These are phyloP conservation scores for Adansonia rubrostipa DNA, from an alignment of 441 rosid species.

Conservation along the genomic window DNA sequence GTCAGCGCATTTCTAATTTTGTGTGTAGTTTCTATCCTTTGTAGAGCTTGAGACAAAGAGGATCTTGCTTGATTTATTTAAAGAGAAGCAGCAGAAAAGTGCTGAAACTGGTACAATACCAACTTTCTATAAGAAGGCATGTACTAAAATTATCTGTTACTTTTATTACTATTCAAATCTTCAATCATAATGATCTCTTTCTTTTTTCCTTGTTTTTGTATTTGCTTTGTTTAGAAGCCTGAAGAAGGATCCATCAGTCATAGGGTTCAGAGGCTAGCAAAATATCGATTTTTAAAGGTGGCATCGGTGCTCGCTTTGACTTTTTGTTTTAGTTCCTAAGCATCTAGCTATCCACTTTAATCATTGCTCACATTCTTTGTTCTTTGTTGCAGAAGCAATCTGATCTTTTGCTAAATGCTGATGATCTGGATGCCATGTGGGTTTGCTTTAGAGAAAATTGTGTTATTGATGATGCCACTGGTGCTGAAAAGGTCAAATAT, in stretches of 20 bases:
- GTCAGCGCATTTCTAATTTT: neutral
- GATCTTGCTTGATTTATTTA: constrained; percentile 88
- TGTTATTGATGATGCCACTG: constrained; percentile 95
- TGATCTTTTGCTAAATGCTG: constrained; percentile 90
- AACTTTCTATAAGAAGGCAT: constrained; percentile 92
- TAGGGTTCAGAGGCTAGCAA: constrained; percentile 91
- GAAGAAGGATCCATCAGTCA: constrained; percentile 97
- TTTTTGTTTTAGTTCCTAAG: constrained; percentile 17
- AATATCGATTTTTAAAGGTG: constrained; percentile 89
- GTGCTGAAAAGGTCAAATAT: constrained; percentile 74
- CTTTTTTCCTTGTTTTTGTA: neutral
- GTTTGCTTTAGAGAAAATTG: constrained; percentile 95
- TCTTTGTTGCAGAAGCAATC: constrained; percentile 85
- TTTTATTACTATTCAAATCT: neutral
- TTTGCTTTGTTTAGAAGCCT: constrained; percentile 75
- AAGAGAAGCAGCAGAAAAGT: constrained; percentile 92
- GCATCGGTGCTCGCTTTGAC: neutral
- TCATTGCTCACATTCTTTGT: constrained; percentile 11
- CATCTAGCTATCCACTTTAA: constrained; percentile 20
- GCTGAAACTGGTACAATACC: constrained; percentile 90
- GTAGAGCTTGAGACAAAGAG: constrained; percentile 97
- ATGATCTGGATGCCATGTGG: constrained; percentile 99
- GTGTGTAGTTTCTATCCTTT: constrained; percentile 21
- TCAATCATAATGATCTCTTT: neutral
- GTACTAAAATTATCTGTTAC: constrained; percentile 28